Evolutionary conservation across 768 basidiomycete species (phyloP).

Genomic region (Mycena albidolilacea): DNA sequence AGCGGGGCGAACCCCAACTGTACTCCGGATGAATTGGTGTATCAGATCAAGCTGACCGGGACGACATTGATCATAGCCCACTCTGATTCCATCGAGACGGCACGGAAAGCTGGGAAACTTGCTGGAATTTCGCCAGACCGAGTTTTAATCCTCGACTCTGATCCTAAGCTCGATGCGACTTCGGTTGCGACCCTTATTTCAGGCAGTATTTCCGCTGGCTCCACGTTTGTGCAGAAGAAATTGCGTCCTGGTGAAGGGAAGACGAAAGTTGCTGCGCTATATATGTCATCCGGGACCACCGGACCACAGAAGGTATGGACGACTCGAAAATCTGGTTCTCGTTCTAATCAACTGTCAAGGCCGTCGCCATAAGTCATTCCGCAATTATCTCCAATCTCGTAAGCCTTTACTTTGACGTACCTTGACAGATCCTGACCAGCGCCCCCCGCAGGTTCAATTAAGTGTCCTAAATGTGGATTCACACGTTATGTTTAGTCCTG

Average conservation of each 20-base stretch:
- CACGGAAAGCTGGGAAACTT: constrained; percentile 53
- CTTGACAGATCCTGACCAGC: constrained; percentile 42
- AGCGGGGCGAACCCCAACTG: constrained; percentile 71
- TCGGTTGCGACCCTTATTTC: constrained; percentile 48
- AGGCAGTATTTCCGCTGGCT: constrained; percentile 41
- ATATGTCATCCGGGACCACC: not conserved
- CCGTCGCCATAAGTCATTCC: constrained; percentile 68
- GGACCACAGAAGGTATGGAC: not conserved
- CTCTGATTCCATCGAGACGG: constrained; percentile 54
- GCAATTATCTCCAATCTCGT: constrained; percentile 70
- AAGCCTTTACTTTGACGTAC: constrained; percentile 53
- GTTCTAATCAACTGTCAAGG: constrained; percentile 46
- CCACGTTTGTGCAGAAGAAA: constrained; percentile 49
- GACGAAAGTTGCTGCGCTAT: not conserved
- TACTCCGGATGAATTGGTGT: constrained; percentile 65
- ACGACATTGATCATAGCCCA: constrained; percentile 62
- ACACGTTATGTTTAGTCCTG: constrained; percentile 52
- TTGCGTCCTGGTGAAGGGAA: not conserved
- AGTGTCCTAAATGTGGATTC: constrained; percentile 42
- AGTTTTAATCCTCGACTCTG: constrained; percentile 56
- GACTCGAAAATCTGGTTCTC: not conserved
- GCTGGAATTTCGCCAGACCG: constrained; percentile 55
- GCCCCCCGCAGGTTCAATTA: constrained; percentile 52
- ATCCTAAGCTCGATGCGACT: constrained; percentile 29
- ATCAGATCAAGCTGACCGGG: constrained; percentile 63